Conservation (phyloP, 2,329 filamentous ascomycete species). For the Alternaria triticimaculans region DNA sequence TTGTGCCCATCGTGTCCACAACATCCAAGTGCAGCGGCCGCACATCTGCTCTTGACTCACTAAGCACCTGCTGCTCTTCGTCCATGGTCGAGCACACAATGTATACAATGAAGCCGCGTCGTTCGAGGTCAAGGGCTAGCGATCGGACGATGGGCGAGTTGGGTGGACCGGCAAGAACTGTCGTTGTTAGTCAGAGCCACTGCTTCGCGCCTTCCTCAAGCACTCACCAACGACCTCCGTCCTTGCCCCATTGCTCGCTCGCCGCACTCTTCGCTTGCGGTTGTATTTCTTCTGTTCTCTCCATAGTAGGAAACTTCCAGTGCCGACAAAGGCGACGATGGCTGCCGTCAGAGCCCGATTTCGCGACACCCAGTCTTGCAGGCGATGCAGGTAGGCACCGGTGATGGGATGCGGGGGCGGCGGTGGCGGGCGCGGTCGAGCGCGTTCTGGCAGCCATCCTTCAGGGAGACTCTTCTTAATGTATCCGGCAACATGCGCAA, state of each 20-base stretch:
- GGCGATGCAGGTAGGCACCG: conserved; percentile 59
- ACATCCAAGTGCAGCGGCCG: conserved; percentile 83
- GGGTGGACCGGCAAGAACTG: conserved; percentile 87
- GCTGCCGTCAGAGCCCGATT: conserved; percentile 78
- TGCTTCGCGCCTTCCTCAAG: background rate
- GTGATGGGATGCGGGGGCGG: conserved; percentile 53
- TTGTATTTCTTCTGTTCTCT: conserved; percentile 65
- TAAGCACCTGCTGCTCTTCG: conserved; percentile 80
- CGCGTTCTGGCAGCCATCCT: conserved; percentile 74
- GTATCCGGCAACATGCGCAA: conserved; percentile 75
- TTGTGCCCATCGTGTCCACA: conserved; percentile 74
- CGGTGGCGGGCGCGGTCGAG: conserved; percentile 64
- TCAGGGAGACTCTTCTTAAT: conserved; percentile 73
- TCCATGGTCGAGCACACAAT: conserved; percentile 85
- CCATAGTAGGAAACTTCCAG: conserved; percentile 64
- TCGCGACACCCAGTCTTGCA: conserved; percentile 73
- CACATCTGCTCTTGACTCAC: conserved; percentile 80
- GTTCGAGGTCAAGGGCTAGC: conserved; percentile 83
- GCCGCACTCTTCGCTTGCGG: conserved; percentile 75
- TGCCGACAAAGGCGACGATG: conserved; percentile 73
- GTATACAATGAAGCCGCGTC: conserved; percentile 91
- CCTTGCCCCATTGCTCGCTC: conserved; percentile 81
- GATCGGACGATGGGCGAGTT: conserved; percentile 83
- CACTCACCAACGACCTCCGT: conserved; percentile 74
- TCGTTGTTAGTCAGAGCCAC: conserved; percentile 26